A percentile compares a stretch with the other conserved stretches of the same genome.
Conservation (phyloP, 2,329 filamentous ascomycete genomes). For the Fusarium xylarioides region DNA sequence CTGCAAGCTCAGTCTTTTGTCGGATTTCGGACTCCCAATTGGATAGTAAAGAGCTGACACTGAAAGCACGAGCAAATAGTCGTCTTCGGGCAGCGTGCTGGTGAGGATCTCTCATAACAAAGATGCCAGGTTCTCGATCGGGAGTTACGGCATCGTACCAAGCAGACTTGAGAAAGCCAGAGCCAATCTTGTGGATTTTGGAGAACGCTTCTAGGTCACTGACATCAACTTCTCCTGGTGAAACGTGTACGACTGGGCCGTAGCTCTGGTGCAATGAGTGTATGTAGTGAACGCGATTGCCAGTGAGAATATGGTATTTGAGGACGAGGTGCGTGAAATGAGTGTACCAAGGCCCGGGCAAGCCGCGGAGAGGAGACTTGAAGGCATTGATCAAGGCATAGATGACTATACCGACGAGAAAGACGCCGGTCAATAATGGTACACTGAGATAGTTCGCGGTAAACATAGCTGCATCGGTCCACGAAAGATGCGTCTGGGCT, state of each 20-base stretch:
- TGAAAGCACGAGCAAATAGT: constrained; percentile 20
- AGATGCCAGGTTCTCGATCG: neutral
- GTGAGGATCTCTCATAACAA: constrained; percentile 19
- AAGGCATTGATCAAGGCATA: neutral
- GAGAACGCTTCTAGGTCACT: constrained; percentile 10
- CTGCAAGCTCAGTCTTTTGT: neutral
- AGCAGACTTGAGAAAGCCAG: constrained; percentile 13
- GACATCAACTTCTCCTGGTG: neutral
- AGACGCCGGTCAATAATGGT: neutral
- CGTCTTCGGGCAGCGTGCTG: constrained; percentile 7
- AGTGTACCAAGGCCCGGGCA: constrained; percentile 21
- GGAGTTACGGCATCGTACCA: constrained; percentile 12
- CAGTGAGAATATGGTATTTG: neutral
- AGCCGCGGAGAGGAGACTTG: neutral
- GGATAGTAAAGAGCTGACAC: neutral
- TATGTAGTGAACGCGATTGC: constrained; percentile 12
- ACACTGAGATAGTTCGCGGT: fast-evolving
- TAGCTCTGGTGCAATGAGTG: neutral
- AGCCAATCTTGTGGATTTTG: constrained; percentile 24
- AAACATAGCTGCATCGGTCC: fast-evolving
- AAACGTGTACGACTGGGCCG: neutral
- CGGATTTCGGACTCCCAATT: constrained; percentile 20
- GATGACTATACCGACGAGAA: neutral
- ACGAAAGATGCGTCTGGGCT: fast-evolving
- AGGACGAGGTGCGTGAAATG: constrained; percentile 6